Conservation (phyloP, 1,284 basidiomycete species). For the Marasmius oreades region DNA sequence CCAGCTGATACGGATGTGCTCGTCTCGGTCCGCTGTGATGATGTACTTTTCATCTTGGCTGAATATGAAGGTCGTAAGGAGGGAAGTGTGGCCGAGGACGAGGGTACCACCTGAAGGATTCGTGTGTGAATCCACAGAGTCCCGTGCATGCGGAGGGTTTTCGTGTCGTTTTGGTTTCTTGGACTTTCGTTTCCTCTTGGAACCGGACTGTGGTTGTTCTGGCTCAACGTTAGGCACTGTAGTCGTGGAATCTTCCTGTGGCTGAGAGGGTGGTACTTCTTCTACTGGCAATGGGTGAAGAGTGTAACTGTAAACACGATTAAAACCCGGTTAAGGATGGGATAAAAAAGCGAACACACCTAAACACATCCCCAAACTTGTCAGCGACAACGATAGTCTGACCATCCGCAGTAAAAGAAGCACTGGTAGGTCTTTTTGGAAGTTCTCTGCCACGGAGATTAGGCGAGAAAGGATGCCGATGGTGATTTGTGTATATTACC, state of each 20-base stretch:
- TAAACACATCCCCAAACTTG: conserved; percentile 86
- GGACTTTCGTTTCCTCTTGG: conserved; percentile 10
- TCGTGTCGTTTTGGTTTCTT: conserved; percentile 27
- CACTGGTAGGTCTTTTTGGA: conserved; percentile 69
- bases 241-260: neutral
- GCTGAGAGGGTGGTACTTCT: neutral
- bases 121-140: conserved; percentile 57
- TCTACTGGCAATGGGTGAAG: conserved; percentile 26
- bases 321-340: neutral
- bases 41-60: conserved; percentile 68
- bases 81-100: conserved; percentile 83
- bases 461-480: conserved; percentile 1
- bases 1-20: conserved; percentile 90
- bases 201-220: neutral
- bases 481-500: conserved; percentile 40
- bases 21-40: conserved; percentile 87
- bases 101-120: conserved; percentile 74
- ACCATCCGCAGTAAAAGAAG: conserved; percentile 55
- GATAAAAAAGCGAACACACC: conserved; percentile 34
- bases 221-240: too few species aligned
- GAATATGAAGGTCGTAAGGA: conserved; percentile 72
- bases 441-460: conserved; percentile 49
- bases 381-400: conserved; percentile 72
- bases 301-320: conserved; percentile 52
- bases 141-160: conserved; percentile 20